Evolutionary conservation across 2,329 filamentous ascomycete genomes (phyloP).

Genomic region (Alternaria sp.): DNA sequence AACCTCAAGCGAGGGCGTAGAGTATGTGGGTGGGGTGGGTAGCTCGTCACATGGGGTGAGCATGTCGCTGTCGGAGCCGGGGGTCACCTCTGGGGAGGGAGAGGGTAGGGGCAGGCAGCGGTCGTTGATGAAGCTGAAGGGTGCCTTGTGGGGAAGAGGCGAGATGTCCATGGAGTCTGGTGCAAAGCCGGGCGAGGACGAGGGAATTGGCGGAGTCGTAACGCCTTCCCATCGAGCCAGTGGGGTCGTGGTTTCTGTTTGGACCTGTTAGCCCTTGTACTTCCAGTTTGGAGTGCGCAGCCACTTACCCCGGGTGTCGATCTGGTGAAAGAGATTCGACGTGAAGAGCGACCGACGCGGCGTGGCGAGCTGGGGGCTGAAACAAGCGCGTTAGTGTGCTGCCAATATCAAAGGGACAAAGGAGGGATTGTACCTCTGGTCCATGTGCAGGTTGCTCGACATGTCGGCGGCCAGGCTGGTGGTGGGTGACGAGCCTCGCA

Average conservation of each 20-base stretch:
- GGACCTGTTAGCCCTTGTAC: slow-evolving; percentile 35
- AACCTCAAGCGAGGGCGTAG: slow-evolving; percentile 38
- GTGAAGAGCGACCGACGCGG: slow-evolving; percentile 86
- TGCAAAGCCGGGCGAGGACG: slow-evolving; percentile 77
- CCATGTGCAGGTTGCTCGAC: slow-evolving; percentile 95
- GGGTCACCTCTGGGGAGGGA: slow-evolving; percentile 67
- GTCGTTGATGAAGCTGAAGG: slow-evolving; percentile 65
- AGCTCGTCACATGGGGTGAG: slow-evolving; percentile 45
- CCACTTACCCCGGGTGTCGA: slow-evolving; percentile 66
- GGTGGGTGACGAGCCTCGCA: slow-evolving; percentile 86
- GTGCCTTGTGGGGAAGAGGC: slow-evolving; percentile 81
- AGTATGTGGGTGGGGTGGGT: slow-evolving; percentile 32
- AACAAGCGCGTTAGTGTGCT: slow-evolving; percentile 49
- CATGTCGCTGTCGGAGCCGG: slow-evolving; percentile 54
- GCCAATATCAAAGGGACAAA: slow-evolving; percentile 30
- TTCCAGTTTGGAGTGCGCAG: slow-evolving; percentile 17
- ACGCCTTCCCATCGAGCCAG: slow-evolving; percentile 65
- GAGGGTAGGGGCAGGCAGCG: slow-evolving; percentile 73
- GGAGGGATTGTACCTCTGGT: slow-evolving; percentile 73
- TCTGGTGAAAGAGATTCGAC: slow-evolving; percentile 67
- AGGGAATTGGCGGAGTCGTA: slow-evolving; percentile 82
- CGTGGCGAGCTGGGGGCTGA: slow-evolving; percentile 80
- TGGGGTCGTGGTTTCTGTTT: slow-evolving; percentile 53
- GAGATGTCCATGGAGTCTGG: slow-evolving; percentile 92
- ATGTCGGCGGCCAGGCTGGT: slow-evolving; percentile 90